A percentile compares a stretch with the other conserved stretches of the same genome.
Conservation (phyloP, 2,329 filamentous ascomycete genomes). For the Verticillium albo-atrum region DNA sequence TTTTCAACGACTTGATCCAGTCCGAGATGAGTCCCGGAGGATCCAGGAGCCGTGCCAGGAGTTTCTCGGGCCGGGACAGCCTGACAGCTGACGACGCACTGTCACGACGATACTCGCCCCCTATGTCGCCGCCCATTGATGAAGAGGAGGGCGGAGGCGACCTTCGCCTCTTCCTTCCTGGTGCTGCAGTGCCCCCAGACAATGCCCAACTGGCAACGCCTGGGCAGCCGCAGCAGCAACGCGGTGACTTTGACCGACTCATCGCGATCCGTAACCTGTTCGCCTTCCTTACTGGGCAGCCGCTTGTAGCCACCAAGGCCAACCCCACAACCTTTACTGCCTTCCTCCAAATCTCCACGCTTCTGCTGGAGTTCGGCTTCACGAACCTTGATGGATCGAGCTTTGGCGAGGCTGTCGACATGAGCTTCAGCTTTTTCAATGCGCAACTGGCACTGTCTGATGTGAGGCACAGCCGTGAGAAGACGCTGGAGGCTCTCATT, state of each 20-base stretch:
- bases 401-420: constrained; percentile 55
- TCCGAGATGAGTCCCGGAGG: constrained; percentile 31
- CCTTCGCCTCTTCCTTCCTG: constrained; percentile 49
- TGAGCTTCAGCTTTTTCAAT: constrained; percentile 70
- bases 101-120: constrained; percentile 27
- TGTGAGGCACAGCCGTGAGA: constrained; percentile 76
- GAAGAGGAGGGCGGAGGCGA: constrained; percentile 32
- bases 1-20: constrained; percentile 50
- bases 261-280: constrained; percentile 61
- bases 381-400: constrained; percentile 50
- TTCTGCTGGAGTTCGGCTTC: constrained; percentile 56
- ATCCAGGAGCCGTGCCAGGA: constrained; percentile 30
- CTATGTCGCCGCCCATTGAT: constrained; percentile 29
- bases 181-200: constrained; percentile 27
- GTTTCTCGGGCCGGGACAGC: constrained; percentile 42
- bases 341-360: constrained; percentile 47
- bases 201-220: constrained; percentile 27
- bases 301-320: constrained; percentile 53
- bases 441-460: constrained; percentile 75
- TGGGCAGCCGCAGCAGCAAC: constrained; percentile 20
- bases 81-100: constrained; percentile 44
- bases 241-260: constrained; percentile 46
- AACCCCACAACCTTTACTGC: constrained; percentile 49
- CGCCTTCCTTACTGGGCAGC: constrained; percentile 60
- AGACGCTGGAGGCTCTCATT: constrained; percentile 85